These are phyloP conservation scores for Lecanicillium sp. DNA, from an alignment of 2,329 filamentous ascomycete species.

Conservation along the genomic window DNA sequence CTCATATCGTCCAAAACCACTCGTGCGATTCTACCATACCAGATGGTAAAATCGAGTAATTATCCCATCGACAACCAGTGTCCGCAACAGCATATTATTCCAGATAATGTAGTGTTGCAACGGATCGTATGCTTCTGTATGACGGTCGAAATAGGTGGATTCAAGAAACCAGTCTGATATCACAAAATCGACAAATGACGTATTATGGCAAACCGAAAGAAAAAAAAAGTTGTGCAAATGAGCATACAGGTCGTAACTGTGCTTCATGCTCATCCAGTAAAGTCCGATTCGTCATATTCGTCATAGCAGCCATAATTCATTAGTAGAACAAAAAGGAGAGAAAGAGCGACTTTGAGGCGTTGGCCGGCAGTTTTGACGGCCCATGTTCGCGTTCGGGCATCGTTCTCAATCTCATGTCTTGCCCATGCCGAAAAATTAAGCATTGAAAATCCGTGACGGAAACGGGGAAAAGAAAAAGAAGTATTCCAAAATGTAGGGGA, in stretches of 20 bases:
- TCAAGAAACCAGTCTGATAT: conserved; percentile 21
- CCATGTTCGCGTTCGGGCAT: conserved; percentile 26
- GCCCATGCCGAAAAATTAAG: conserved; percentile 23
- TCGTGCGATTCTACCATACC: conserved; percentile 8
- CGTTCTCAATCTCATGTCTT: background rate
- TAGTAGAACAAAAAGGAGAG: conserved; percentile 1
- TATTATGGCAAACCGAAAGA: background rate
- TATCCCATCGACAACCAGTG: conserved; percentile 37
- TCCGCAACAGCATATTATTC: conserved; percentile 28
- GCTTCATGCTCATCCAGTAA: background rate
- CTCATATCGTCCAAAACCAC: conserved; percentile 18
- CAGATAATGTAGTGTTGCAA: conserved; percentile 30
- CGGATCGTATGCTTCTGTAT: conserved; percentile 22
- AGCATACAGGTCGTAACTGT: conserved; percentile 1
- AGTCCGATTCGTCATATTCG: background rate
- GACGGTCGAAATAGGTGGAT: conserved; percentile 18
- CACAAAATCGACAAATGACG: background rate
- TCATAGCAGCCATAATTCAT: conserved; percentile 10
- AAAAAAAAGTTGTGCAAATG: background rate
- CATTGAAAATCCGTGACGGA: conserved; percentile 14
- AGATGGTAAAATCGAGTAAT: conserved; percentile 14
- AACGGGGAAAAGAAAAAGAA: conserved; percentile 21
- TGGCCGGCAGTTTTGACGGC: conserved; percentile 16
- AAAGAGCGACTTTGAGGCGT: background rate
- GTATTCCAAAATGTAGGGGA: conserved; percentile 21